Base-by-base conservation (phyloP, 129 eudicot species). In the Smallanthus sonchifolius region DNA sequence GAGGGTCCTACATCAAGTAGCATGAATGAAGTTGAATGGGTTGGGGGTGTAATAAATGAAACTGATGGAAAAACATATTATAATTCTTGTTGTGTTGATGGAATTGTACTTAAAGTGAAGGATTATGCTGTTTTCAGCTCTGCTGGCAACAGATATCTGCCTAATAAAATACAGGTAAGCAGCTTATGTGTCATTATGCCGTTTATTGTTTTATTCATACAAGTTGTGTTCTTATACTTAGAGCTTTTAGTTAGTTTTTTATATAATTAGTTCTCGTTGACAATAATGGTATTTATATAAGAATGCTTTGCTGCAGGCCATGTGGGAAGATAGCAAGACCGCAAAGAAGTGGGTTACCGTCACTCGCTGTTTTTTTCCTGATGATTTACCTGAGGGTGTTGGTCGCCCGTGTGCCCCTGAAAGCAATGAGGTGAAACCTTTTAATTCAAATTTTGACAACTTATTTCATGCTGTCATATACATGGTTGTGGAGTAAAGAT, bases 401-500 rank as follows among this genome's bases (percentile, higher is more conserved):
- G 99, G 96, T 68, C 96, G 91, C 64, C 99, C 99, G n/a, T 89
- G 89, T 81, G 88, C 96, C 70, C 89, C 93, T 30, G 97, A 91
- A 78, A 85, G 81, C 86, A 85, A 81, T 67, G 99, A 94, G 99
- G 99, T 91, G 64, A 85, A 28, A 7, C 3, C 28, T 47, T 52
- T 64, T 28, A n/a, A 45, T 36, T 7, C 68, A 64, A 76, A 10
- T 54, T 40, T 67, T 6, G 55, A 42, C 19, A n/a, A 49, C 62
- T 3, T 37, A 48, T 36, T 7, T 64, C 79, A 49, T 38, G 30
- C 63, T 11, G 56, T 66, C 44, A 28, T 75, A 28, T 35, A 28
- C 67, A 52, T 66, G 65, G 42, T 10, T 47, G 68, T 68, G 40
- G 45, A 43, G 34, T 67, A 59, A 10, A 64, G 51, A 44, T 57